phyloP scores from a whole-genome alignment of 1,284 basidiomycete species.

The Rhodotorula sp. region DNA sequence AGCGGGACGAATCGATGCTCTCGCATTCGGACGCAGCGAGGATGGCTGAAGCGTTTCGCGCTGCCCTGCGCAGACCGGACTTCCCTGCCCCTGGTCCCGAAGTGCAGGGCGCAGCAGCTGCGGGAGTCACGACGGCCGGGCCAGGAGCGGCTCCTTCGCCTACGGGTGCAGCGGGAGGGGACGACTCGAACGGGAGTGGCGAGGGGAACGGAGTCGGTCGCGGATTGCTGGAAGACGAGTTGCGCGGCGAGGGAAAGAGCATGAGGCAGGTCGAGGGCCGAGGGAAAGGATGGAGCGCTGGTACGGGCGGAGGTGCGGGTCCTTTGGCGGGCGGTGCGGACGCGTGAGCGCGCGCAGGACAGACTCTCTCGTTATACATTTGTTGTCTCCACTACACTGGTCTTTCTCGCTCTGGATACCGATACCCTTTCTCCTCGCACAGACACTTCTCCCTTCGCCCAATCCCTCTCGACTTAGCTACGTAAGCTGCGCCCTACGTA shows the following conservation, averaged over 20 bases:
- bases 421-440: neutral
- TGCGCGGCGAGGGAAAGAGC: constrained; percentile 35
- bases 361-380: neutral
- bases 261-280: constrained; percentile 25
- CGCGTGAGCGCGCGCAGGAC: neutral
- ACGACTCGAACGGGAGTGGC: constrained; percentile 12
- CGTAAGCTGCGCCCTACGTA: neutral
- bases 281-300: constrained; percentile 17
- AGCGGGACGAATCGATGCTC: constrained; percentile 57
- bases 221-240: constrained; percentile 30
- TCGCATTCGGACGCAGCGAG: constrained; percentile 77
- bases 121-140: constrained; percentile 2
- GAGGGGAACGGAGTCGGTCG: constrained; percentile 11
- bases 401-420: neutral
- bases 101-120: neutral
- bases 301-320: neutral
- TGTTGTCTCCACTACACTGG: neutral
- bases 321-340: too few relatives aligned
- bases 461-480: neutral
- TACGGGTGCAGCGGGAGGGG: constrained; percentile 10
- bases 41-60: constrained; percentile 81
- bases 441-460: neutral
- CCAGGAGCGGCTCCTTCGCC: constrained; percentile 8
- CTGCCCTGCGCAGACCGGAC: constrained; percentile 70
- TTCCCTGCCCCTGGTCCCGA: constrained; percentile 50